phyloP scores from a whole-genome alignment of 768 basidiomycete genomes.

The Pleurotus giganteus region DNA sequence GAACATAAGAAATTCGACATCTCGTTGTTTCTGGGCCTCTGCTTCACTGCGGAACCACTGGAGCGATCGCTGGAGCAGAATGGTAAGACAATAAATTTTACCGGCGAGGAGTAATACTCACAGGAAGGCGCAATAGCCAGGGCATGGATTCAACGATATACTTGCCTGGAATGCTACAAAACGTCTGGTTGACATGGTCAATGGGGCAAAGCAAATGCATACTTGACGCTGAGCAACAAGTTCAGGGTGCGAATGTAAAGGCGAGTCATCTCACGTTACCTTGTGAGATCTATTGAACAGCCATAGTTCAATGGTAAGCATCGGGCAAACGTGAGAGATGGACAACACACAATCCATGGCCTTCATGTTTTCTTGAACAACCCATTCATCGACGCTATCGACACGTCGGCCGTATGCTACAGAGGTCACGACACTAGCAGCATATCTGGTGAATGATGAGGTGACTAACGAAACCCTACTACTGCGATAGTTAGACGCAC shows the following conservation, averaged over 20 bases:
- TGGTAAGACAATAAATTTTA: neutral
- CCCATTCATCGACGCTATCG: slow-evolving; percentile 43
- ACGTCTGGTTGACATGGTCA: slow-evolving; percentile 23
- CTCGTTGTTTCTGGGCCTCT: slow-evolving; percentile 33
- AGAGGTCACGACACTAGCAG: slow-evolving; percentile 43
- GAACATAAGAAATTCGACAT: slow-evolving; percentile 36
- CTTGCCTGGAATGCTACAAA: slow-evolving; percentile 43
- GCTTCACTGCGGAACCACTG: slow-evolving; percentile 45
- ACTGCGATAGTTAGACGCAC: slow-evolving; percentile 15
- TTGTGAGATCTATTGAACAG: slow-evolving; percentile 15
- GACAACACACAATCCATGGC: slow-evolving; percentile 40
- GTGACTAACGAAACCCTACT: neutral
- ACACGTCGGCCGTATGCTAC: slow-evolving; percentile 43
- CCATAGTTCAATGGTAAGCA: neutral
- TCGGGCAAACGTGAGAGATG: neutral
- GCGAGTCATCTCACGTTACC: slow-evolving; percentile 13
- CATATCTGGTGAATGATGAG: slow-evolving; percentile 27
- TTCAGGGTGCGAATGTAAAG: neutral
- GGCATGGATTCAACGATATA: slow-evolving; percentile 48
- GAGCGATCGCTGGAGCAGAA: slow-evolving; percentile 24
- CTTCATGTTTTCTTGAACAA: slow-evolving; percentile 44
- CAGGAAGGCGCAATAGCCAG: slow-evolving; percentile 43
- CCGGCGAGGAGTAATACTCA: slow-evolving; percentile 14
- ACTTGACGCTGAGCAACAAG: slow-evolving; percentile 17
- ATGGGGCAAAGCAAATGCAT: slow-evolving; percentile 20